Evolutionary conservation across 225 moss, liverwort and hornwort genomes (phyloP).

Genomic region (Lunularia cruciata): DNA sequence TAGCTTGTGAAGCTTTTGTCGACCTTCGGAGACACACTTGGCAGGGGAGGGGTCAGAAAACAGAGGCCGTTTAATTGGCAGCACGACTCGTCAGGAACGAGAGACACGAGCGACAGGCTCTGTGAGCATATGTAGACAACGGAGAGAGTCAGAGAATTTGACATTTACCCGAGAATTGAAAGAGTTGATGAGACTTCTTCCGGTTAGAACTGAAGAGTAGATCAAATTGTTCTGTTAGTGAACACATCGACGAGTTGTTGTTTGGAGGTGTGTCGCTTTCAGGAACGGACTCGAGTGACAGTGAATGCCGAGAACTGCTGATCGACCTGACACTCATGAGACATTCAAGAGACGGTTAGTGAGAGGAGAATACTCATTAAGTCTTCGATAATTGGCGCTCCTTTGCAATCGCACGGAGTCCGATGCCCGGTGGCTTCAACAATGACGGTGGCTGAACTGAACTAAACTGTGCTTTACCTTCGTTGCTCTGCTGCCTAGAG

Average conservation of each 20-base stretch:
- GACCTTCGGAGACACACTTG: too few species aligned
- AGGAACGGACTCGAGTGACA: too few species aligned
- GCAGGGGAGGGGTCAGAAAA: too few species aligned
- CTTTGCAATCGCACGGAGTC: background rate
- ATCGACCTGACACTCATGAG: background rate
- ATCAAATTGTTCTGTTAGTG: background rate
- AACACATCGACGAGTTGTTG: background rate
- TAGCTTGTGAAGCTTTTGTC: too few species aligned
- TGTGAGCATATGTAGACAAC: too few species aligned
- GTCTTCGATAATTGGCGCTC: background rate
- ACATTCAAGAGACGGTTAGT: background rate
- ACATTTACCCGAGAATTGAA: background rate
- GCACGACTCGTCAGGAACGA: too few species aligned
- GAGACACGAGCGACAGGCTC: too few species aligned
- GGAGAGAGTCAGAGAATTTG: background rate
- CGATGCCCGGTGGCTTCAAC: conserved; percentile 9
- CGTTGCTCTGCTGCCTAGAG: too few species aligned
- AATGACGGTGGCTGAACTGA: conserved; percentile 9
- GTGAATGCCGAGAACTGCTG: too few species aligned
- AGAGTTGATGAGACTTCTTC: too few species aligned
- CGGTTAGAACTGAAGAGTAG: conserved; percentile 13
- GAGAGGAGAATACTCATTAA: background rate
- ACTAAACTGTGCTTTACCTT: background rate
- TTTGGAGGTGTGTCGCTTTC: too few species aligned
- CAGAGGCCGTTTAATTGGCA: too few species aligned